phyloP scores from a whole-genome alignment of 768 basidiomycete genomes.

The Pisolithus microcarpus region DNA sequence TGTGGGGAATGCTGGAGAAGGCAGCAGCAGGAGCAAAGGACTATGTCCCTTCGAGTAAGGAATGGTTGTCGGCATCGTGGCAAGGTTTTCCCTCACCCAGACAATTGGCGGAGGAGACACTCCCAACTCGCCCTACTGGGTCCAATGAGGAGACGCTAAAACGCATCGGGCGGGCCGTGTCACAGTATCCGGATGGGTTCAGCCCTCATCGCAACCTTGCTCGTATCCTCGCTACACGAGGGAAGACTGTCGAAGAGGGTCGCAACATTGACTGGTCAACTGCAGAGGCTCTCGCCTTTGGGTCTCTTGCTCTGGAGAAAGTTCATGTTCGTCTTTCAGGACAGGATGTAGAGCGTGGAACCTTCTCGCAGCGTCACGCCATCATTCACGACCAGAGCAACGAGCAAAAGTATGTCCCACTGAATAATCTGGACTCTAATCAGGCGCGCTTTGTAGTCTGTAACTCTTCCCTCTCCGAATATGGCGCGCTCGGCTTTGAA shows the following conservation, averaged over 20 bases:
- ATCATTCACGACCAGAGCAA: slow-evolving; percentile 94
- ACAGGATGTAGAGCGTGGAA: slow-evolving; percentile 98
- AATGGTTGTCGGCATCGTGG: slow-evolving; percentile 98
- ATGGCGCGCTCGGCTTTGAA: slow-evolving; percentile 91
- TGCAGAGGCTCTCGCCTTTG: slow-evolving; percentile 95
- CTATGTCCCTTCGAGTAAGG: slow-evolving; percentile 89
- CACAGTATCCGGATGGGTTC: slow-evolving; percentile 80
- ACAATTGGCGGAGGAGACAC: slow-evolving; percentile 84
- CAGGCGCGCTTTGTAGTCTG: slow-evolving; percentile 94
- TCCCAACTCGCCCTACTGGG: slow-evolving; percentile 89
- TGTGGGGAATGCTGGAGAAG: slow-evolving; percentile 98
- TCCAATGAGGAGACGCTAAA: slow-evolving; percentile 67
- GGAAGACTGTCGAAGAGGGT: slow-evolving; percentile 88
- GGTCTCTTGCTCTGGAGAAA: slow-evolving; percentile 86
- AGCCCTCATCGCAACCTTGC: slow-evolving; percentile 87
- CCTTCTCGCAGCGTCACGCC: slow-evolving; percentile 97
- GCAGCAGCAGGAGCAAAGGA: slow-evolving; percentile 92
- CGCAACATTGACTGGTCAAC: slow-evolving; percentile 96
- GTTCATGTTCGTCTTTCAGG: slow-evolving; percentile 93
- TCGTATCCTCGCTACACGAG: slow-evolving; percentile 81
- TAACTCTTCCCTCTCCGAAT: slow-evolving; percentile 97
- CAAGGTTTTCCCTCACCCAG: slow-evolving; percentile 97
- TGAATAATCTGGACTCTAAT: slow-evolving; percentile 79
- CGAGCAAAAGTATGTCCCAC: slow-evolving; percentile 82
- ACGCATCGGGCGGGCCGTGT: slow-evolving; percentile 82